phyloP scores from a whole-genome alignment of 192 early-diverging fungal genomes.

The Hyaloraphidium curvatum region DNA sequence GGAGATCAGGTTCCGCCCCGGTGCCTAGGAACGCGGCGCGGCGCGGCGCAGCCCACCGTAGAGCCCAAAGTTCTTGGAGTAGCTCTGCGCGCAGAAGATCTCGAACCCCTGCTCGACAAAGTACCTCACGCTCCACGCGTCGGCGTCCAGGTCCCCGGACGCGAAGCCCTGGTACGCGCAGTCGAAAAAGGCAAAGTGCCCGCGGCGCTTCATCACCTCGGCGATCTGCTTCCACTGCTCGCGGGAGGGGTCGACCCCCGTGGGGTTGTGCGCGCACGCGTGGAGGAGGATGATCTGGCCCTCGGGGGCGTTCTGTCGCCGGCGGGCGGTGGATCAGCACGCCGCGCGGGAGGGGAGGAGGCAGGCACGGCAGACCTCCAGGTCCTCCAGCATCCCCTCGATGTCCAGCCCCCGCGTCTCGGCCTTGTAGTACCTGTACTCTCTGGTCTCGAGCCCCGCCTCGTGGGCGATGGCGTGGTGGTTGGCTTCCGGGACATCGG shows the following conservation, averaged over 20 bases:
- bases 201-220: constrained; percentile 32
- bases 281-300: constrained; percentile 84
- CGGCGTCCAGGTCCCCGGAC: constrained; percentile 67
- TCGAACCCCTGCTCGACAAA: constrained; percentile 63
- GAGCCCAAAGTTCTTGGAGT: constrained; percentile 99
- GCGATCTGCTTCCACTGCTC: constrained; percentile 86
- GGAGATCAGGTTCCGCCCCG: no score
- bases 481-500: no score
- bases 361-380: constrained; percentile 25
- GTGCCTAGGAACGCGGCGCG: no score
- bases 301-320: constrained; percentile 46
- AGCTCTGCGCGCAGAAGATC: constrained; percentile 77
- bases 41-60: no score
- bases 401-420: constrained; percentile 85
- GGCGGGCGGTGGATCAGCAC: background rate
- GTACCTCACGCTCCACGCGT: constrained; percentile 83
- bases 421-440: constrained; percentile 92
- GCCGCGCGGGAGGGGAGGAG: background rate
- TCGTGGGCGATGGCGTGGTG: constrained; percentile 85
- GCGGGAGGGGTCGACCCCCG: constrained; percentile 87
- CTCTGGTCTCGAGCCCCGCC: constrained; percentile 63
- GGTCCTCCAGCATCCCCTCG: constrained; percentile 72
- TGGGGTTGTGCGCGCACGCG: constrained; percentile 99
- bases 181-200: constrained; percentile 91
- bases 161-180: constrained; percentile 99